Evolutionary conservation across 768 basidiomycete species (phyloP).

Genomic region (Lentinus brumalis): DNA sequence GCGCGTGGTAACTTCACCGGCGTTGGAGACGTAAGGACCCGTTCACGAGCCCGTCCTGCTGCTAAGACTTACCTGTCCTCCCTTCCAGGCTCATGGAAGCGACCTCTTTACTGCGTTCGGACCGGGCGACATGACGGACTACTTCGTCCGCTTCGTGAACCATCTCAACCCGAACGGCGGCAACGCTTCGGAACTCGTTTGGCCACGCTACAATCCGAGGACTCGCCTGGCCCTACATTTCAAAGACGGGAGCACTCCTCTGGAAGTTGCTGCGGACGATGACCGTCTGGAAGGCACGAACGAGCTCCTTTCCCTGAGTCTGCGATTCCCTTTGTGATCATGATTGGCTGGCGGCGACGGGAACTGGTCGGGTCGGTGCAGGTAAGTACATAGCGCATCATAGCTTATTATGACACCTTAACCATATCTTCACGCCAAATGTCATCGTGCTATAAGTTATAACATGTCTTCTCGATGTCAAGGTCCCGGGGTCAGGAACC

Average conservation of each 20-base stretch:
- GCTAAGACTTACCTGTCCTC: background rate
- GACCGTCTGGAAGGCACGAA: background rate
- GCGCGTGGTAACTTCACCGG: conserved; percentile 10
- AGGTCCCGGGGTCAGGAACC: too few relatives aligned
- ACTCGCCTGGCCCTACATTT: too few relatives aligned
- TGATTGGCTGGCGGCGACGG: too few relatives aligned
- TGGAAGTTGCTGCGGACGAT: too few relatives aligned
- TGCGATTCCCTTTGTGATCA: background rate
- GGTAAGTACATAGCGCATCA: too few relatives aligned
- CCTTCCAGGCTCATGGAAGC: conserved; percentile 42
- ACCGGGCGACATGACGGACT: conserved; percentile 45
- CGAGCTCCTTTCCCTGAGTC: background rate
- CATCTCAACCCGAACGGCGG: conserved; percentile 47
- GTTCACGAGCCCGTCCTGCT: background rate
- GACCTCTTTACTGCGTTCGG: conserved; percentile 47
- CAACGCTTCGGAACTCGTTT: background rate
- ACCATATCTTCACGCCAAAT: too few relatives aligned
- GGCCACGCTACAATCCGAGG: conserved; percentile 20
- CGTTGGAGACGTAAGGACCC: conserved; percentile 4
- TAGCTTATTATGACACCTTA: too few relatives aligned
- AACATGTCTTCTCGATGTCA: too few relatives aligned
- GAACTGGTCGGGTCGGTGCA: too few relatives aligned
- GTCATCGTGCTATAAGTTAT: too few relatives aligned
- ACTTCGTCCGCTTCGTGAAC: conserved; percentile 46
- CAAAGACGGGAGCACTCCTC: too few relatives aligned